Base-by-base conservation (phyloP, 1,284 basidiomycete genomes). In the Leccinum cinnamomeum region DNA sequence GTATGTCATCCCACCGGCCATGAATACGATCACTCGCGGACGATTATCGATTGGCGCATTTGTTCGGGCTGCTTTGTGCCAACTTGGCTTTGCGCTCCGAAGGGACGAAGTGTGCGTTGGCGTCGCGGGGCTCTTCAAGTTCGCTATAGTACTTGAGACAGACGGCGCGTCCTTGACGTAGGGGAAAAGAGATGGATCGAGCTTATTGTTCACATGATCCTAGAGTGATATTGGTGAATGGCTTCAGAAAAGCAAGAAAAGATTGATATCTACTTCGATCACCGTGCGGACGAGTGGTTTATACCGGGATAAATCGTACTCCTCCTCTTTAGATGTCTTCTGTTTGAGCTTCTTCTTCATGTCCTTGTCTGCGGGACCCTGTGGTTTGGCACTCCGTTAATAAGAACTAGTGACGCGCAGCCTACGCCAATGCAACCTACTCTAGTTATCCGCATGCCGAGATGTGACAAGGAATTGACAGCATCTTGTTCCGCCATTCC, bases 1-100 rank as follows among this genome's bases (percentile, higher is more conserved):
- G 75, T 96, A 97, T 2, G 97, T 97, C 86, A 97, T 91, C 1
- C 97, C 97, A 35, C 97, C 97, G 11, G 94, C 94, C 12, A 98
- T 82, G 75, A 98, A 99, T 48, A 98, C 84, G 57, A 99, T 80
- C 23, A 97, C 74, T n/a, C 97, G 82, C 73, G 95, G 91, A 62
- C 89, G 85, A 58, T 82, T 86, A 60, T 91, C 88, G 58, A 77
- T 76, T 7, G 80, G 74, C 7, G 80, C 81, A 25, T 76, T 81
- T 2, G 84, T 77, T 67, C 82, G 83, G 5, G 84, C 83, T 5
- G 88, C 86, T 66, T 86, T 84, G 70, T 95, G 92, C 94, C 94
- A 96, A 60, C 86, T 89, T 5, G 94, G 93, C 73, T 89, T 89
- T 71, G 85, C 88, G 67, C 91, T 94, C 16, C 95, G 88, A 35